phyloP scores from a whole-genome alignment of 257 asterid species.

The Paraleonurus japonicus region DNA sequence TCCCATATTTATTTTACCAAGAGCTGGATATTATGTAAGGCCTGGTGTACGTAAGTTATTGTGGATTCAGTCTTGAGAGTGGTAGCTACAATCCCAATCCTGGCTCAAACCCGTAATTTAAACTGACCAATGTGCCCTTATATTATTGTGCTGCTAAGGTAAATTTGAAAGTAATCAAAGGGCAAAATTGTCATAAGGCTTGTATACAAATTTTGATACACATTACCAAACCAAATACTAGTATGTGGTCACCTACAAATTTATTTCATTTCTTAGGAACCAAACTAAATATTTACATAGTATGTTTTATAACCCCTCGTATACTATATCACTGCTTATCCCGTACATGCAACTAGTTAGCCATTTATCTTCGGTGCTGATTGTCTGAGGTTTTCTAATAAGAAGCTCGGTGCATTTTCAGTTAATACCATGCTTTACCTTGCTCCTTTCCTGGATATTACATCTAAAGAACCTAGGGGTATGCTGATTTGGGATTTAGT shows the following conservation, averaged over 20 bases:
- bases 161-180: background rate
- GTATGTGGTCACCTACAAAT: background rate
- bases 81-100: background rate
- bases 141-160: background rate
- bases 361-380: background rate
- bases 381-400: background rate
- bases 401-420: background rate
- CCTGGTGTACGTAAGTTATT: background rate
- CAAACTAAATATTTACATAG: background rate
- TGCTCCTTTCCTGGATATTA: background rate
- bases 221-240: too few relatives aligned
- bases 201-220: too few relatives aligned
- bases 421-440: background rate
- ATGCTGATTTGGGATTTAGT: too few relatives aligned
- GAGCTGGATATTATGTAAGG: background rate
- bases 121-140: background rate
- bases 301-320: too few relatives aligned
- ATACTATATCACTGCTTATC: background rate
- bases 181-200: background rate
- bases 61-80: background rate
- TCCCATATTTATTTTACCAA: background rate
- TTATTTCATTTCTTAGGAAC: background rate
- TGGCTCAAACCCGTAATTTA: background rate
- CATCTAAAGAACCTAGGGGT: background rate
- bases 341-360: background rate